Conservation (phyloP, 345 rosid species). For the Excoecaria agallocha region DNA sequence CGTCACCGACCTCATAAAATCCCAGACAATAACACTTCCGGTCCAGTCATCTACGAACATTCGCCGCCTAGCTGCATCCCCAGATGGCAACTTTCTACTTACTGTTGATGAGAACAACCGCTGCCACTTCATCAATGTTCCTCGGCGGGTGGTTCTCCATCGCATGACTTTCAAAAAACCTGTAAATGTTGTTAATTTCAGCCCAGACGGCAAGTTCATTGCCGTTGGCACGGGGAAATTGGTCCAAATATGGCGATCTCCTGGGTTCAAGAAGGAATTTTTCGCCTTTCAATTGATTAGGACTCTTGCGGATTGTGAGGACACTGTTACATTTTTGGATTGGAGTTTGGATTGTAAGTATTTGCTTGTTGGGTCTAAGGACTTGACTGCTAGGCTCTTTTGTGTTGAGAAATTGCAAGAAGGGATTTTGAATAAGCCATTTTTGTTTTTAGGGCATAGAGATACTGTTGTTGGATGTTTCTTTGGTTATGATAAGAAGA, state of each 20-base stretch:
- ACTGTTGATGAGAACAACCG: slow-evolving; percentile 77
- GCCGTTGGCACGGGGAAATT: slow-evolving; percentile 83
- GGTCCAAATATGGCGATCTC: slow-evolving; percentile 86
- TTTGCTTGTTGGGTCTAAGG: slow-evolving; percentile 82
- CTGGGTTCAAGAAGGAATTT: slow-evolving; percentile 67
- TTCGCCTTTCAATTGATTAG: slow-evolving; percentile 72
- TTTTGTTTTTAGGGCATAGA: slow-evolving; percentile 81
- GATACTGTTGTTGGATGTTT: slow-evolving; percentile 84
- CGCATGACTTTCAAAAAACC: slow-evolving; percentile 59
- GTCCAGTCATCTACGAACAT: slow-evolving; percentile 66
- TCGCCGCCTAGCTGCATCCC: slow-evolving; percentile 69
- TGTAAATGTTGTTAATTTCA: slow-evolving; percentile 59
- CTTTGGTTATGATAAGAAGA: slow-evolving; percentile 71
- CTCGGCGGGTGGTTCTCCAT: slow-evolving; percentile 70
- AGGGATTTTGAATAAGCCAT: slow-evolving; percentile 63
- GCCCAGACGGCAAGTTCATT: slow-evolving; percentile 70
- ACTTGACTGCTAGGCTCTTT: slow-evolving; percentile 74
- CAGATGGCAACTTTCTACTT: slow-evolving; percentile 71
- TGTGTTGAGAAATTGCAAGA: slow-evolving; percentile 51
- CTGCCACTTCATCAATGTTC: slow-evolving; percentile 75
- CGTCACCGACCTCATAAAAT: slow-evolving; percentile 77
- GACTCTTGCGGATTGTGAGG: slow-evolving; percentile 77
- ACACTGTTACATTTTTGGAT: slow-evolving; percentile 54
- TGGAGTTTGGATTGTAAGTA: slow-evolving; percentile 81
- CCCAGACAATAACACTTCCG: slow-evolving; percentile 66